Evolutionary conservation across 1,284 basidiomycete genomes (phyloP).

Genomic region (Porodaedalea pini): DNA sequence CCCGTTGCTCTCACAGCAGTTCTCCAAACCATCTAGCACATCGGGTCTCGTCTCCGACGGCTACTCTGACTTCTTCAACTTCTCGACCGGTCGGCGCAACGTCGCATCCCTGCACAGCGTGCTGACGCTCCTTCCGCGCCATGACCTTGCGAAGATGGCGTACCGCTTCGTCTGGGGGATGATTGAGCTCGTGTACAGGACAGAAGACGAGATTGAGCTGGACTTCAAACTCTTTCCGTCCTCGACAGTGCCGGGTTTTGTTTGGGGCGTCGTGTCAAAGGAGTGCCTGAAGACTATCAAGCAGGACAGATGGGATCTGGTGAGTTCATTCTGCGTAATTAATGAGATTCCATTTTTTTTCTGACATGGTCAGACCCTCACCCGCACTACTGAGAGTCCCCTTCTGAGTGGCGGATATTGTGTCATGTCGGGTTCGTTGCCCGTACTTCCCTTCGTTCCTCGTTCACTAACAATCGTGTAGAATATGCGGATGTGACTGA

Average conservation of each 20-base stretch:
- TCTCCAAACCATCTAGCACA: conserved; percentile 51
- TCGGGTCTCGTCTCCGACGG: conserved; percentile 63
- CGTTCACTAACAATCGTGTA: conserved; percentile 28
- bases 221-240: conserved; percentile 69
- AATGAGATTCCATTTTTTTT: background rate
- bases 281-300: conserved; percentile 67
- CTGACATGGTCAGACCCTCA: conserved; percentile 56
- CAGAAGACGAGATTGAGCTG: conserved; percentile 65
- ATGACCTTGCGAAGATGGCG: conserved; percentile 69
- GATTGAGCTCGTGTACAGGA: conserved; percentile 71
- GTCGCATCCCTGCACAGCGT: conserved; percentile 75
- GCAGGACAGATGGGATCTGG: conserved; percentile 80
- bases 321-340: conserved; percentile 37
- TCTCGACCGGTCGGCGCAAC: conserved; percentile 80
- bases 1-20: conserved; percentile 58
- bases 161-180: conserved; percentile 60
- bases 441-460: background rate
- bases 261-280: conserved; percentile 83
- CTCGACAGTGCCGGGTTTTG: conserved; percentile 58
- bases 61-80: conserved; percentile 75
- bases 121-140: conserved; percentile 74
- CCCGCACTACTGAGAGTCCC: conserved; percentile 68
- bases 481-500: conserved; percentile 83
- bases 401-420: conserved; percentile 57
- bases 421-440: conserved; percentile 64